Evolutionary conservation across 495 filamentous ascomycete genomes (phyloP).

Genomic region (Aspergillus ostianus): DNA sequence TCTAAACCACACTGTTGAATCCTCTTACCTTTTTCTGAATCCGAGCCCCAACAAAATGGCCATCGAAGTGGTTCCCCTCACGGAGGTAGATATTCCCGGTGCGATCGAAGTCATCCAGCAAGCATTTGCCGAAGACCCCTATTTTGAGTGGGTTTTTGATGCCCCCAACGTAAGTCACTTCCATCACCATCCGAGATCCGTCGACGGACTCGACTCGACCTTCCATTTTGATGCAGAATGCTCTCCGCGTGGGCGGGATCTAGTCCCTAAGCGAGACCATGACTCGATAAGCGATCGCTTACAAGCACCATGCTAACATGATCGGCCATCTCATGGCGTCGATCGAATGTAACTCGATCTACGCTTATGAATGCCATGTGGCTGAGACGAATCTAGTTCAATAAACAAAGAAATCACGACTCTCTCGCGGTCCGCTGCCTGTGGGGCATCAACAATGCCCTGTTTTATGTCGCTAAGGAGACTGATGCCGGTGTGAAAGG

Average conservation of each 20-base stretch:
- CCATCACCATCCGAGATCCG: not conserved
- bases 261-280: not conserved
- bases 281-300: not conserved
- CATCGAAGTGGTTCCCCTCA: slow-evolving; percentile 54
- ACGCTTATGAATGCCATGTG: not conserved
- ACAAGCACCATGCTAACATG: not conserved
- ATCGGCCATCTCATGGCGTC: not conserved
- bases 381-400: slow-evolving; percentile 41
- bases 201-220: not conserved
- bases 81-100: slow-evolving; percentile 57
- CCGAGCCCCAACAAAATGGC: slow-evolving; percentile 39
- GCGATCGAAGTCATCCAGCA: slow-evolving; percentile 55
- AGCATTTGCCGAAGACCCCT: slow-evolving; percentile 66
- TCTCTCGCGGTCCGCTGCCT: slow-evolving; percentile 58
- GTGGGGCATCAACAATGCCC: slow-evolving; percentile 61
- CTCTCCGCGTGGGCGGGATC: not conserved
- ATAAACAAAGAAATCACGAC: slow-evolving; percentile 26
- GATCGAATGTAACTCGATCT: not conserved
- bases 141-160: slow-evolving; percentile 61
- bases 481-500: slow-evolving; percentile 8
- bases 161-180: slow-evolving; percentile 44
- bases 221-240: not conserved
- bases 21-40: not conserved
- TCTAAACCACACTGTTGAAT: not conserved
- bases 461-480: slow-evolving; percentile 62